Conservation (phyloP, 2,329 filamentous ascomycete species). For the Trichoderma aggressivum region DNA sequence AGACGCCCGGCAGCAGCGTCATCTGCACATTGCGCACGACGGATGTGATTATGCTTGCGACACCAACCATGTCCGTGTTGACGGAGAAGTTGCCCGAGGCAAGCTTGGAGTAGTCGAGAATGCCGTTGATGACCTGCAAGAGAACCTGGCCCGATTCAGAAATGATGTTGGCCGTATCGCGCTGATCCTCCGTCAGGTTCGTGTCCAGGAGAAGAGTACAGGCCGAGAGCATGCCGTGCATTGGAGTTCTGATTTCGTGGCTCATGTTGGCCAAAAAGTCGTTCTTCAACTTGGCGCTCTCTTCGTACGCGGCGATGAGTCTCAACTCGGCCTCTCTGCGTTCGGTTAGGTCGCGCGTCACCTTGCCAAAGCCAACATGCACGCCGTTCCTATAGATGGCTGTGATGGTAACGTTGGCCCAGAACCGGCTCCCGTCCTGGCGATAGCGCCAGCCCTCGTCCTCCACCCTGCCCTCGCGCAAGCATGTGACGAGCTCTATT, state of each 20-base stretch:
- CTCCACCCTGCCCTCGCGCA: constrained; percentile 54
- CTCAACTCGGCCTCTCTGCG: constrained; percentile 52
- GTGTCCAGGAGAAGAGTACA: constrained; percentile 55
- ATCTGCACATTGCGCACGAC: constrained; percentile 50
- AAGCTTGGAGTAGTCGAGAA: constrained; percentile 64
- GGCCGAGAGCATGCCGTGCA: constrained; percentile 62
- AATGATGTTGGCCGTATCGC: constrained; percentile 55
- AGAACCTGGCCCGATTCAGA: constrained; percentile 57
- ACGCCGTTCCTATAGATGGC: constrained; percentile 50
- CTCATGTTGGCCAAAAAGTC: constrained; percentile 63
- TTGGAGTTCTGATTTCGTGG: constrained; percentile 62
- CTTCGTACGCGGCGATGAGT: constrained; percentile 56
- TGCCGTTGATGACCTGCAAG: constrained; percentile 61
- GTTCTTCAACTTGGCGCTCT: constrained; percentile 60
- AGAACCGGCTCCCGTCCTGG: constrained; percentile 56
- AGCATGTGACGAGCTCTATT: constrained; percentile 48
- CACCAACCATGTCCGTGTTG: constrained; percentile 48
- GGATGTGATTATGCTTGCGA: constrained; percentile 44
- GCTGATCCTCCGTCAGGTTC: constrained; percentile 49
- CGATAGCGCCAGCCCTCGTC: constrained; percentile 59
- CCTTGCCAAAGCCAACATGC: constrained; percentile 57
- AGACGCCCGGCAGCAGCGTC: constrained; percentile 44
- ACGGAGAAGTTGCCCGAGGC: constrained; percentile 58
- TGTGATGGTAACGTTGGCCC: constrained; percentile 59
- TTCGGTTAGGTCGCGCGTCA: constrained; percentile 56